Evolutionary conservation across 495 filamentous ascomycete genomes (phyloP).

Genomic region (Penicillium angulare): DNA sequence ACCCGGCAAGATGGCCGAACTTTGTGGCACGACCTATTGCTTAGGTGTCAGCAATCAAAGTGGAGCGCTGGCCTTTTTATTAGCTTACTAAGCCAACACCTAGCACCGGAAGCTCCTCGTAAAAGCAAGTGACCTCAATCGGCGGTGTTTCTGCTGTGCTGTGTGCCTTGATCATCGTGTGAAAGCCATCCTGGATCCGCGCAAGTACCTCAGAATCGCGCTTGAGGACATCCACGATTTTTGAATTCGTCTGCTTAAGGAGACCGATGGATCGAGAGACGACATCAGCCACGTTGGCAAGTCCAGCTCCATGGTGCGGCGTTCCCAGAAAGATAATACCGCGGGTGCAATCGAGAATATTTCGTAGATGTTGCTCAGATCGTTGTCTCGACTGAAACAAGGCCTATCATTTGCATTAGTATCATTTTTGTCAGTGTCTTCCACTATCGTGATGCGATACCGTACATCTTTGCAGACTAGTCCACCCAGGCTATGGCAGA

Average conservation of each 20-base stretch:
- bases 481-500: slow-evolving; percentile 15
- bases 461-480: slow-evolving; percentile 10
- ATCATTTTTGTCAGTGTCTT: neutral
- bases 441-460: too few relatives aligned
- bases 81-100: neutral
- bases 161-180: neutral
- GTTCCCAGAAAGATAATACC: slow-evolving; percentile 8
- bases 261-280: neutral
- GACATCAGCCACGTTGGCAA: slow-evolving; percentile 11
- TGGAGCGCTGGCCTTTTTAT: neutral
- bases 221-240: neutral
- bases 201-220: neutral
- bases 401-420: neutral
- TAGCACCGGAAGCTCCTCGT: neutral
- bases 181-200: neutral
- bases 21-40: neutral
- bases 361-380: neutral
- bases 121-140: neutral
- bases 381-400: neutral
- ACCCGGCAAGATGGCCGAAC: neutral
- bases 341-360: neutral
- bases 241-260: neutral
- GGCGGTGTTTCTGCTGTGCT: neutral
- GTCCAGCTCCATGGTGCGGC: slow-evolving; percentile 3
- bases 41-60: neutral